Evolutionary conservation across 768 basidiomycete species (phyloP).

Genomic region (Russula compacta): DNA sequence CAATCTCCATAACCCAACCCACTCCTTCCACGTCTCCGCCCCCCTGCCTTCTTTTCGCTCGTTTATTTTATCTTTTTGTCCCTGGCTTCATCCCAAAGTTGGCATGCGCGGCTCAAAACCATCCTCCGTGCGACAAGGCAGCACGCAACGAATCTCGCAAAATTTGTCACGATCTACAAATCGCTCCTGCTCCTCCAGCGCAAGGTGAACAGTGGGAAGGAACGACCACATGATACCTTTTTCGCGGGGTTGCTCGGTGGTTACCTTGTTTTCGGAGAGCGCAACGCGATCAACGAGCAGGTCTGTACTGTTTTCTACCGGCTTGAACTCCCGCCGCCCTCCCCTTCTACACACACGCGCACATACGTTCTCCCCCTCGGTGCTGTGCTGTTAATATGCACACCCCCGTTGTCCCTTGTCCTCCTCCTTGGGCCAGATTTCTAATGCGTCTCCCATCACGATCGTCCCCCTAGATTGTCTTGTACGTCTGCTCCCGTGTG

Average conservation of each 20-base stretch:
- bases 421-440: background rate
- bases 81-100: slow-evolving; percentile 36
- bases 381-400: background rate
- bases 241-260: slow-evolving; percentile 90
- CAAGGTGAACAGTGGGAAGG: slow-evolving; percentile 73
- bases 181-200: slow-evolving; percentile 72
- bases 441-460: background rate
- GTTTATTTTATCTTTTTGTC: too few species aligned
- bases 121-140: slow-evolving; percentile 83
- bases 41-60: too few species aligned
- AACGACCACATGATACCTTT: slow-evolving; percentile 76
- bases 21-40: background rate
- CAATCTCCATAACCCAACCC: background rate
- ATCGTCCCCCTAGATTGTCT: slow-evolving; percentile 63
- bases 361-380: background rate
- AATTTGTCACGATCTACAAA: slow-evolving; percentile 95
- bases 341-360: background rate
- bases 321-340: background rate
- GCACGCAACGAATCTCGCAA: slow-evolving; percentile 86
- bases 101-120: slow-evolving; percentile 51
- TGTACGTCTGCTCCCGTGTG: slow-evolving; percentile 91
- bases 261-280: slow-evolving; percentile 78
- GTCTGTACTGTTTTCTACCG: slow-evolving; percentile 33
- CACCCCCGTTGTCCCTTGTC: background rate
- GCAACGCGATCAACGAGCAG: slow-evolving; percentile 87